Evolutionary conservation across 768 basidiomycete genomes (phyloP).

Genomic region (Chlorophyllum brunneum): DNA sequence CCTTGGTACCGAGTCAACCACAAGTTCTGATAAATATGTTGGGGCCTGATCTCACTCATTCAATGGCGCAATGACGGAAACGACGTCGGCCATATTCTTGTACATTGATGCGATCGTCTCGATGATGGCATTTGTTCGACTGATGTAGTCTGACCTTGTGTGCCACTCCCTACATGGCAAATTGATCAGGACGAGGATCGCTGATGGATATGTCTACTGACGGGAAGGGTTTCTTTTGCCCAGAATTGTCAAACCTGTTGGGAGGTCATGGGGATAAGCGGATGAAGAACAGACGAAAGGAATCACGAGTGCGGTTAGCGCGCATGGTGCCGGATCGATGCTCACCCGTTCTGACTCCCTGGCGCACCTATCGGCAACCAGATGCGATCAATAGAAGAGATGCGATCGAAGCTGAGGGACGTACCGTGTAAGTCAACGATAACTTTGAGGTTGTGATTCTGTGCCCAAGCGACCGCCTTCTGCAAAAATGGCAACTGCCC

Average conservation of each 20-base stretch:
- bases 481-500: conserved; percentile 71
- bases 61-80: conserved; percentile 67
- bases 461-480: conserved; percentile 70
- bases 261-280: conserved; percentile 3
- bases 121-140: conserved; percentile 65
- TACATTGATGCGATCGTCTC: conserved; percentile 59
- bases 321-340: conserved; percentile 8
- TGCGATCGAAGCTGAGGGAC: conserved; percentile 2
- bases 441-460: conserved; percentile 66
- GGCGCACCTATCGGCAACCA: conserved; percentile 48
- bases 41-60: conserved; percentile 67
- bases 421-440: conserved; percentile 73
- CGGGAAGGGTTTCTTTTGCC: conserved; percentile 57
- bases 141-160: conserved; percentile 56
- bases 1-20: conserved; percentile 29
- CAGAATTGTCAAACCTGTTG: conserved; percentile 77
- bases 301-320: conserved; percentile 9
- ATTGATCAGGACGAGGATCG: neutral
- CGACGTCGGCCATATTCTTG: conserved; percentile 46
- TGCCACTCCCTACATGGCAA: conserved; percentile 56
- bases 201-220: conserved; percentile 21
- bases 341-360: conserved; percentile 80
- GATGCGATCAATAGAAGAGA: conserved; percentile 9
- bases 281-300: conserved; percentile 2
- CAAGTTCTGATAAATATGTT: neutral